These are phyloP conservation scores for Trichosporon coremiiforme DNA, from an alignment of 1,284 basidiomycete species.

Conservation along the genomic window DNA sequence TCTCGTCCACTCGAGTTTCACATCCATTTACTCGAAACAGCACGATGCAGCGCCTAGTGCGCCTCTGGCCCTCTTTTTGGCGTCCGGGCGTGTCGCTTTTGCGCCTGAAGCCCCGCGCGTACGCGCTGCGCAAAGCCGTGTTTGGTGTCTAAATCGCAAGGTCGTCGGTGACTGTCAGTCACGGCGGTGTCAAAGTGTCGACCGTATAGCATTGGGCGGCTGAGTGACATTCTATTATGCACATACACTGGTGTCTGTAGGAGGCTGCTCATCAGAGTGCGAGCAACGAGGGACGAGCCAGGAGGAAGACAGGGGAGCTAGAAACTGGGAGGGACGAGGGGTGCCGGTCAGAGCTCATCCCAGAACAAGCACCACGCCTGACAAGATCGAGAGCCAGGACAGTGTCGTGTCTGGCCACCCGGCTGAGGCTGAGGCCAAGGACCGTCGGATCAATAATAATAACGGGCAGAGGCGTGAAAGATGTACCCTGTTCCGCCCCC, in stretches of 20 bases:
- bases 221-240: not conserved
- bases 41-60: not conserved
- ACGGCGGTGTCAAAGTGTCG: not conserved
- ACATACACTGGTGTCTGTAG: not conserved
- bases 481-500: constrained; percentile 12
- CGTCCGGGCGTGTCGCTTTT: not conserved
- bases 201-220: not conserved
- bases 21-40: constrained; percentile 10
- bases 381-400: not conserved
- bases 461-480: constrained; percentile 3
- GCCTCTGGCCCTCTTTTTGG: not conserved
- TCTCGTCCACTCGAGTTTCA: constrained; percentile 4
- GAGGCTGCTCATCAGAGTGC: not conserved
- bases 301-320: not conserved
- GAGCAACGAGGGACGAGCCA: not conserved
- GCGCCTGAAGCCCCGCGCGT: too few species aligned
- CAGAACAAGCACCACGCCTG: too few species aligned
- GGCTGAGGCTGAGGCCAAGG: not conserved
- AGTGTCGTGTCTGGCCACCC: not conserved
- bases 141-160: too few species aligned
- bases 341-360: not conserved
- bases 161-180: not conserved
- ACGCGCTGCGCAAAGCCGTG: too few species aligned
- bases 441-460: constrained; percentile 19
- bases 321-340: not conserved